These are phyloP conservation scores for Drechmeria coniospora DNA, from an alignment of 2,329 filamentous ascomycete species.

Conservation along the genomic window DNA sequence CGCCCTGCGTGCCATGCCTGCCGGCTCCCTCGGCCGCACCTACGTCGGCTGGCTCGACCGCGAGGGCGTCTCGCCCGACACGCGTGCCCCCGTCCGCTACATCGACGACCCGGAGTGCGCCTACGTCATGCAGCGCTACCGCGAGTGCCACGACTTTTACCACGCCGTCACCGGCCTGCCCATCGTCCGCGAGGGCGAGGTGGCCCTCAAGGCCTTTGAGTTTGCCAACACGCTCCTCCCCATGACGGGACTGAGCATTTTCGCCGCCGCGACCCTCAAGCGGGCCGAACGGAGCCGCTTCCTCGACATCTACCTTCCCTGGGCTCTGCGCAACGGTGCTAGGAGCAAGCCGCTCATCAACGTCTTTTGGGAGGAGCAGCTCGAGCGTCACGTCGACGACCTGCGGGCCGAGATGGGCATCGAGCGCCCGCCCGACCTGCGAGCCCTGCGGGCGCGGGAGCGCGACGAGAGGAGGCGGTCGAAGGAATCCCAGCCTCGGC, in stretches of 20 bases:
- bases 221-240: conserved; percentile 88
- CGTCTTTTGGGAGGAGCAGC: conserved; percentile 92
- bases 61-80: conserved; percentile 87
- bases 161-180: conserved; percentile 87
- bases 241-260: conserved; percentile 81
- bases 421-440: conserved; percentile 75
- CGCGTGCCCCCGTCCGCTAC: conserved; percentile 66
- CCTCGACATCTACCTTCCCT: conserved; percentile 64
- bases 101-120: conserved; percentile 92
- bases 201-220: conserved; percentile 96
- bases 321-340: conserved; percentile 76
- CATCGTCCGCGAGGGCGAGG: conserved; percentile 84
- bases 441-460: conserved; percentile 57
- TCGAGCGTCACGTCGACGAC: conserved; percentile 68
- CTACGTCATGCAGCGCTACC: conserved; percentile 96
- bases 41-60: conserved; percentile 89
- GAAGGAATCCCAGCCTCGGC: conserved; percentile 25
- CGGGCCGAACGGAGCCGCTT: conserved; percentile 64
- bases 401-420: conserved; percentile 64
- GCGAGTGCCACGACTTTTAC: conserved; percentile 96
- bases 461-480: conserved; percentile 52
- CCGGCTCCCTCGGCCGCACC: conserved; percentile 60
- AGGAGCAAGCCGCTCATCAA: conserved; percentile 72
- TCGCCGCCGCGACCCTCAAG: conserved; percentile 78
- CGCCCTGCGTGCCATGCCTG: conserved; percentile 55